Evolutionary conservation across 768 basidiomycete species (phyloP), one percentile per base, ranked within the genome.

Genomic region (Boletus tomentosulus): DNA sequence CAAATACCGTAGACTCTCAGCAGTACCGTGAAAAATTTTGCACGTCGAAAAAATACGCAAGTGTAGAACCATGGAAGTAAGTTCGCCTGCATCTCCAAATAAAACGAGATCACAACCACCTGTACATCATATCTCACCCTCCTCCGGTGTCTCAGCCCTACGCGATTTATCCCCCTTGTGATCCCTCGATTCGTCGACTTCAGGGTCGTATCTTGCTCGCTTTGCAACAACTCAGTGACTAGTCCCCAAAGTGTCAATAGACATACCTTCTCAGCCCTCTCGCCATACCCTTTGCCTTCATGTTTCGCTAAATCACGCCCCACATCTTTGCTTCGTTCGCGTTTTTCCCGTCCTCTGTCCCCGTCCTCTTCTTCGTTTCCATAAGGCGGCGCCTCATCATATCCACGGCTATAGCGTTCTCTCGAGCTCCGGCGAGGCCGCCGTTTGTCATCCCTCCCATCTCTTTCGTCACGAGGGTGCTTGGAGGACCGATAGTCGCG

Each of bases 101-200:
- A 24, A 27, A 44, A 27, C 16, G 16, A 34, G 12, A 25, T 6
- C 13, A 50, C 11, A 31, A 15, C 19, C 35, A 46, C 43, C 35
- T 11, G 9, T 37, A 44, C 30, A 57, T 78, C 62, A 92, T 62
- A 93, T 93, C 67, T 92, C 90, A 25, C 90, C 90, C 67, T 93
- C 90, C 73, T 93, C 91, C 3, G 90, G 91, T 42, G 85, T 89
- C 66, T 92, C 90, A 37, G 76, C 88, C 46, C 87, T 65, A 27
- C 56, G 77, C 13, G 71, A 72, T 53, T 66, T 66, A 37, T 71
- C 62, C 12, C 73, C 72, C 27, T 63, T 70, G 56, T 73, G 77
- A 42, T 76, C 76, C 57, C 73, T 78, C 22, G 73, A 65, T 13
- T 78, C 77, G 67, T 46, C 75, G 67, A 22, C 69, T 68, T 77